Evolutionary conservation across 495 filamentous ascomycete genomes (phyloP).

Genomic region (Hyaloscypha finlandica): DNA sequence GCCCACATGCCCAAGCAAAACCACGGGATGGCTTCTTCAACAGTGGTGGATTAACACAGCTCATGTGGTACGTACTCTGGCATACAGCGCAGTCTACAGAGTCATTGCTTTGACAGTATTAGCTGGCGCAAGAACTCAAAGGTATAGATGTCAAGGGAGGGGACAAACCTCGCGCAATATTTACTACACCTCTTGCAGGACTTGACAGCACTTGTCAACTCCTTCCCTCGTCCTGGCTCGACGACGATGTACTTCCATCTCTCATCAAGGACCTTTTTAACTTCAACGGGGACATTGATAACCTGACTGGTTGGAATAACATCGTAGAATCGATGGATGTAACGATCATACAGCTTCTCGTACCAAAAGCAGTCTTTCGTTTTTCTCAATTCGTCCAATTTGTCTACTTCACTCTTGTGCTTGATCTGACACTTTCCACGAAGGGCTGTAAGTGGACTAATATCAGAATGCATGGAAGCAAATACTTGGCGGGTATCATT

Average conservation of each 20-base stretch:
- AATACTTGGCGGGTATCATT: constrained; percentile 88
- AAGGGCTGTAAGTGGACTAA: constrained; percentile 85
- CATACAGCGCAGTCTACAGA: constrained; percentile 98
- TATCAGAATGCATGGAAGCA: constrained; percentile 98
- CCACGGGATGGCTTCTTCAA: constrained; percentile 96
- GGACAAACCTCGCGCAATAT: constrained; percentile 84
- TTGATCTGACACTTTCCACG: constrained; percentile 89
- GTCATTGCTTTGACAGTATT: constrained; percentile 63
- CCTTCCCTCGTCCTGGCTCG: constrained; percentile 87
- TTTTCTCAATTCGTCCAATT: constrained; percentile 83
- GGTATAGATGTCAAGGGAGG: constrained; percentile 16
- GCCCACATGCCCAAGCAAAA: constrained; percentile 96
- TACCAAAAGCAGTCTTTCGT: constrained; percentile 89
- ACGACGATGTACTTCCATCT: constrained; percentile 94
- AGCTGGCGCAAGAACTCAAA: constrained; percentile 26
- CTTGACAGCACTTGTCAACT: constrained; percentile 95
- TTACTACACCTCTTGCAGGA: constrained; percentile 86
- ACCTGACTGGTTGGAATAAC: constrained; percentile 90
- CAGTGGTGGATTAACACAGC: constrained; percentile 88
- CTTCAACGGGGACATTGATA: constrained; percentile 91
- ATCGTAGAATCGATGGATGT: constrained; percentile 97
- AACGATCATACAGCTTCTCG: constrained; percentile 96
- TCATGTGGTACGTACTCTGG: constrained; percentile 96
- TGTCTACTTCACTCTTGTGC: constrained; percentile 82
- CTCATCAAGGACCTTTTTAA: constrained; percentile 93